Evolutionary conservation across 1,139 yeast genomes (phyloP), one percentile per base, ranked within the genome.

Genomic region (Saccharomycopsis phalli): DNA sequence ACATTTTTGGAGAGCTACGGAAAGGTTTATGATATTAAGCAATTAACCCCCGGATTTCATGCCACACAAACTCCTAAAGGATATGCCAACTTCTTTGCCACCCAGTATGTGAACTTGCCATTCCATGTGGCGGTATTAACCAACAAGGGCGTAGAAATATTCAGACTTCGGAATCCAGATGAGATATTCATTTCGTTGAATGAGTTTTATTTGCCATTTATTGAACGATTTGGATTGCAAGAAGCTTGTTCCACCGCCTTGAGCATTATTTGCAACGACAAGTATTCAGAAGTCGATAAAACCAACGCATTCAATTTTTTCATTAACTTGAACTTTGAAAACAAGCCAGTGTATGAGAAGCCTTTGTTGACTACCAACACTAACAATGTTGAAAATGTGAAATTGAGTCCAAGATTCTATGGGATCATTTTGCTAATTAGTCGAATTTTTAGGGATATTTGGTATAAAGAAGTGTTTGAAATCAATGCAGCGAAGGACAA

Each of bases 211-310:
- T 52, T 66, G 26, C 65, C 71, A 23, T 75, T 76, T 50, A 66
- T 69, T 6, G 59, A 63, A 26, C 67, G 73, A 37, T 78, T 76
- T 51, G 84, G 86, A 17, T 61, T 74, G 19, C 65, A 74, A 18
- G 97, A 91, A 59, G 77, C 94, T 2, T 88, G 96, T 54, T 81
- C 94, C 0, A 79, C 91, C 5, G 82, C 95, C 13, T 66, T 91
- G 43, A 81, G 81, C 51, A 74, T 86, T 44, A 82, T 95, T 1
- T 82, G 94, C 50, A 76, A 83, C 41, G 75, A 74, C 51, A 77
- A 78, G 25, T 70, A 72, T 42, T 61, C 81, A 0, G 84, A 77
- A 50, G 53, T 60, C 1, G 60, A 66, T 31, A 61, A 65, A 51
- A 54, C 63, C 2, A 57, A 55, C 38, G 63, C 66, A 2, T 53